These are phyloP conservation scores for Xylaria intraflava DNA, from an alignment of 495 filamentous ascomycete species.

Conservation along the genomic window DNA sequence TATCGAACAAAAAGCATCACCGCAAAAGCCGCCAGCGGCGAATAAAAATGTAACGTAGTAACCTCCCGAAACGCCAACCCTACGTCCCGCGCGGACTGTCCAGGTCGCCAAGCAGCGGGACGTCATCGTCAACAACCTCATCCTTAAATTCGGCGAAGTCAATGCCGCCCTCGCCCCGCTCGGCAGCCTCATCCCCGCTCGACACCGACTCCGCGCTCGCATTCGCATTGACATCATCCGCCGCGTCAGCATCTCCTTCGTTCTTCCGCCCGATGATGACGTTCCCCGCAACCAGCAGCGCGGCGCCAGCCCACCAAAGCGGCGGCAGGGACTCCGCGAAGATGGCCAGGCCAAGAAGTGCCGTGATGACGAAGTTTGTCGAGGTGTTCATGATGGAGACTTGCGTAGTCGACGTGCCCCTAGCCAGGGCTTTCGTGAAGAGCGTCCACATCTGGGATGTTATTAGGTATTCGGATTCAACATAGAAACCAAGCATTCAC, in stretches of 20 bases:
- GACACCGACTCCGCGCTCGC: no score
- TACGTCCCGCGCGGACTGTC: not conserved
- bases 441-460: slow-evolving; percentile 94
- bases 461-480: no score
- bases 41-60: not conserved
- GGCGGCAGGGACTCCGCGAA: slow-evolving; percentile 66
- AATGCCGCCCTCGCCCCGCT: slow-evolving; percentile 12
- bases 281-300: slow-evolving; percentile 78
- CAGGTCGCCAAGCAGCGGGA: slow-evolving; percentile 22
- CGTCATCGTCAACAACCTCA: slow-evolving; percentile 22
- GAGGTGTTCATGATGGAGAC: slow-evolving; percentile 91
- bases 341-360: slow-evolving; percentile 68
- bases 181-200: slow-evolving; percentile 14
- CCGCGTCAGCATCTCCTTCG: slow-evolving; percentile 36
- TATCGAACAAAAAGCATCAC: not conserved
- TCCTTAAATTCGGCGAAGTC: slow-evolving; percentile 17
- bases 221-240: not conserved
- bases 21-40: not conserved
- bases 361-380: slow-evolving; percentile 86
- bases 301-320: slow-evolving; percentile 85
- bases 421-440: slow-evolving; percentile 74
- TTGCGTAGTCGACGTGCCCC: slow-evolving; percentile 76
- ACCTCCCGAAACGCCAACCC: not conserved
- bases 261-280: slow-evolving; percentile 83
- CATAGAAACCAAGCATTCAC: no score